Percentiles rank a stretch among this genome's conserved stretches.
These are phyloP conservation scores for Balamuthia mandrillaris DNA, from an alignment of 208 protist genomes.

Conservation along the genomic window DNA sequence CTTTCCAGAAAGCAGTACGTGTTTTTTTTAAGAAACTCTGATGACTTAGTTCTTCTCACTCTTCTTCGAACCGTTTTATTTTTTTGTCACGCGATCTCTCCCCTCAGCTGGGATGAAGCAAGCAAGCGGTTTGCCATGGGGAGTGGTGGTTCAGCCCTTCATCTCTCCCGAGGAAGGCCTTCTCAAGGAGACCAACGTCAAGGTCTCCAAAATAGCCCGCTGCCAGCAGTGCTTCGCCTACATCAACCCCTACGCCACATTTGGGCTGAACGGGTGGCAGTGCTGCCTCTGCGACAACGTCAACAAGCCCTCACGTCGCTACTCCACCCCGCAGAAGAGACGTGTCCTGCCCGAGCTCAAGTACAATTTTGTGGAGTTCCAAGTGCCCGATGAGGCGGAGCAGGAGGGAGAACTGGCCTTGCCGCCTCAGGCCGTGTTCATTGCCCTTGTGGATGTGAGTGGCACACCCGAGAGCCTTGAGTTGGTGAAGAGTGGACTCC, in stretches of 20 bases:
- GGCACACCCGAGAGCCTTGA: conserved; percentile 5
- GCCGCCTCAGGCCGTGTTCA: not conserved
- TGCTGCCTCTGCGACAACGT: conserved; percentile 15
- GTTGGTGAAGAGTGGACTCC: conserved; percentile 12
- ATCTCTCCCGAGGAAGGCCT: not conserved
- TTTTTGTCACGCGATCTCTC: too few relatives aligned
- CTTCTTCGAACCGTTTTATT: too few relatives aligned
- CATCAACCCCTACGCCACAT: conserved; percentile 33
- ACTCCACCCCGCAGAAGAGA: not conserved
- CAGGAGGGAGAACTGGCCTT: not conserved
- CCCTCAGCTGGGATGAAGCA: too few relatives aligned
- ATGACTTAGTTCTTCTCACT: too few relatives aligned
- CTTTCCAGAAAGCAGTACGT: too few relatives aligned
- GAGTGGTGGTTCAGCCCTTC: conserved; percentile 27
- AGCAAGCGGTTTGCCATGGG: conserved; percentile 26
- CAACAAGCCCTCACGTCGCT: conserved; percentile 13
- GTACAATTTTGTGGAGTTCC: conserved; percentile 1
- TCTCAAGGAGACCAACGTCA: not conserved
- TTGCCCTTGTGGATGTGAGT: conserved; percentile 11
- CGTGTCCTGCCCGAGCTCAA: conserved; percentile 21
- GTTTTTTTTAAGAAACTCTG: too few relatives aligned
- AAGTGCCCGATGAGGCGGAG: not conserved
- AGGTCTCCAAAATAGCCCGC: not conserved
- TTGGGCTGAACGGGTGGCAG: conserved; percentile 4
- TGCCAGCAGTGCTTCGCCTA: conserved; percentile 32